A percentile compares a stretch with the other conserved stretches of the same genome.
These are phyloP conservation scores for Cladosporium sp. DNA, from an alignment of 2,329 filamentous ascomycete species.

Conservation along the genomic window DNA sequence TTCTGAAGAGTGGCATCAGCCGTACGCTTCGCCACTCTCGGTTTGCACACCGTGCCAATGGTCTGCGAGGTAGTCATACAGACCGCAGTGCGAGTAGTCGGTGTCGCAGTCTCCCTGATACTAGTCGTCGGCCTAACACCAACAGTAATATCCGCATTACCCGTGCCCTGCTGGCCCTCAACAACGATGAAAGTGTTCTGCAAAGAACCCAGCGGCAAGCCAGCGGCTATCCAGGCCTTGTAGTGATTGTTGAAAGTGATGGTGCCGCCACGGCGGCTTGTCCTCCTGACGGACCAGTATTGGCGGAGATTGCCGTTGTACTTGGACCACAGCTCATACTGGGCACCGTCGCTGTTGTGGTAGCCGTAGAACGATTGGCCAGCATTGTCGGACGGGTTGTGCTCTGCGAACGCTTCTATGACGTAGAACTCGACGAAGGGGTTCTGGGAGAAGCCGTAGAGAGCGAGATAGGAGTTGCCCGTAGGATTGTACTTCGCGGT, in stretches of 20 bases:
- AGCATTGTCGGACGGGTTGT: slow-evolving; percentile 12
- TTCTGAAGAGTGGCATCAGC: neutral
- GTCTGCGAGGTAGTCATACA: slow-evolving; percentile 12
- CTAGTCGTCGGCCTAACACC: slow-evolving; percentile 3
- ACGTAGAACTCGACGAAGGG: slow-evolving; percentile 18
- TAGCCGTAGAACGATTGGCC: slow-evolving; percentile 14
- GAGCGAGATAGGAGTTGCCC: slow-evolving; percentile 12
- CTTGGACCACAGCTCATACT: slow-evolving; percentile 14
- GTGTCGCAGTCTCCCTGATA: slow-evolving; percentile 5
- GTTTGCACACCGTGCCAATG: slow-evolving; percentile 13
- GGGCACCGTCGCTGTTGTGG: slow-evolving; percentile 14
- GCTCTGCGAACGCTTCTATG: slow-evolving; percentile 2
- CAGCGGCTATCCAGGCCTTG: slow-evolving; percentile 1
- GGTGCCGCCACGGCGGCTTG: neutral
- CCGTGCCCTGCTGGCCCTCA: slow-evolving; percentile 11
- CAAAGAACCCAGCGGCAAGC: slow-evolving; percentile 6
- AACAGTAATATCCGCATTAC: slow-evolving; percentile 14
- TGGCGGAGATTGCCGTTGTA: slow-evolving; percentile 17
- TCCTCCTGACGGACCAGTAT: slow-evolving; percentile 1
- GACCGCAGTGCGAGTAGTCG: slow-evolving; percentile 3
- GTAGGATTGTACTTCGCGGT: slow-evolving; percentile 7
- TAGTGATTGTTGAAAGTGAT: slow-evolving; percentile 18
- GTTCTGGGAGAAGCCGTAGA: slow-evolving; percentile 9
- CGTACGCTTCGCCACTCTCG: neutral
- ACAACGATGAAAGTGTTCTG: slow-evolving; percentile 7